These are phyloP conservation scores for Pleurotus giganteus DNA, from an alignment of 768 basidiomycete species.

Conservation along the genomic window DNA sequence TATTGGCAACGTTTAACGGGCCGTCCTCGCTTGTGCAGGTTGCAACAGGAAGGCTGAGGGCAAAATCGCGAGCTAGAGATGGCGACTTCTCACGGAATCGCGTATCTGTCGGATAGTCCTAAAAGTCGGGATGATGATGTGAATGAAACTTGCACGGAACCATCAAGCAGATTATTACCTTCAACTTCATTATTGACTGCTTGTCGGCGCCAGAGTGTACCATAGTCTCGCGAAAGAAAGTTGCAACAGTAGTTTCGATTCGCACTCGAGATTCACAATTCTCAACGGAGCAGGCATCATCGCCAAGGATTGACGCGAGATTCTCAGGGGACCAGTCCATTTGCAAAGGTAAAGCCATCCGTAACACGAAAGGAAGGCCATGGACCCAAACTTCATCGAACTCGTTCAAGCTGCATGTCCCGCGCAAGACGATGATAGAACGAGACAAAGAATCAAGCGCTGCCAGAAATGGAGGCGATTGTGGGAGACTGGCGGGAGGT, in stretches of 20 bases:
- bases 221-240: slow-evolving; percentile 5
- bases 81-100: slow-evolving; percentile 66
- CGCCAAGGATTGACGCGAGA: slow-evolving; percentile 50
- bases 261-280: slow-evolving; percentile 49
- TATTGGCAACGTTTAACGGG: slow-evolving; percentile 61
- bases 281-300: slow-evolving; percentile 47
- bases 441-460: background rate
- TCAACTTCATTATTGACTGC: slow-evolving; percentile 6
- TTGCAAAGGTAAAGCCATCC: background rate
- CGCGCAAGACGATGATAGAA: background rate
- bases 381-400: background rate
- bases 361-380: background rate
- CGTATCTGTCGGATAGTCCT: slow-evolving; percentile 65
- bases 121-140: too few relatives aligned
- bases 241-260: slow-evolving; percentile 25
- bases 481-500: background rate
- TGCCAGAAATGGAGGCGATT: background rate
- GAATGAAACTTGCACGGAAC: background rate
- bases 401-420: background rate
- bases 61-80: slow-evolving; percentile 64
- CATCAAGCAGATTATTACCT: background rate
- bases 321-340: slow-evolving; percentile 58
- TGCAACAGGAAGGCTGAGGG: slow-evolving; percentile 58
- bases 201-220: background rate
- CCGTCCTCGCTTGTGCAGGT: slow-evolving; percentile 67